Evolutionary conservation across 192 early-diverging fungal genomes (phyloP), one percentile per base, ranked within the genome.

Genomic region (Rhizophlyctis rosea): DNA sequence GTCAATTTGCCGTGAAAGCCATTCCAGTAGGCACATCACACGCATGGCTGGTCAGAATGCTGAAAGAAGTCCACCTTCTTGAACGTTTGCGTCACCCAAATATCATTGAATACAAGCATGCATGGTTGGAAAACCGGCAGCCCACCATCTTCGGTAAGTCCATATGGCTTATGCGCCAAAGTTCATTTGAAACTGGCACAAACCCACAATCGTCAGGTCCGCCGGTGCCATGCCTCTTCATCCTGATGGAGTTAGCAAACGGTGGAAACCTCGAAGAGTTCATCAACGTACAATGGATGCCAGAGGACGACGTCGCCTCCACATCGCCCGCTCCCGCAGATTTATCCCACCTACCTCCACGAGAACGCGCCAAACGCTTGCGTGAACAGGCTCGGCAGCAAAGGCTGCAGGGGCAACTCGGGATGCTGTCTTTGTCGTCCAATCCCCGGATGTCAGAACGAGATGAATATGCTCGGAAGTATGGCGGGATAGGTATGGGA

Each of bases 241-340:
- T 98, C 32, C 70, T 98, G 2, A 98, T 98, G 96, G 81, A 86
- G 56, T 69, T 74, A 50, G 93, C 94, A 3, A 96, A 96, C 62
- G 96, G 94, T 21, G 93, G 95, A 3, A 97, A 92, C 65, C 76
- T 98, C 29, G 95, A 97, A 76, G 94, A 98, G 63, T 98, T 86
- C 61, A 82, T 98, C 59, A 81, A 85, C 34, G 58, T 81, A 0
- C 68, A 76, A 62, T 76, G 69, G 61, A 32, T 54, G 25, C 71
- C 71, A n/a, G n/a, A n/a, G n/a, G 70, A 76, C 13, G 7, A 30
- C 14, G 24, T 47, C 1, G 13, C 29, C 33, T 14, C 61, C 11
- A 4, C 54, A n/a, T 28, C 31, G 5, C 34, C 14, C 13, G 16
- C 51, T 11, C 39, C 28, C 28, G 39, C 50, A 23, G 21, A 25